These are phyloP conservation scores for Orbilia javanica DNA, from an alignment of 2,329 filamentous ascomycete genomes.

Conservation along the genomic window DNA sequence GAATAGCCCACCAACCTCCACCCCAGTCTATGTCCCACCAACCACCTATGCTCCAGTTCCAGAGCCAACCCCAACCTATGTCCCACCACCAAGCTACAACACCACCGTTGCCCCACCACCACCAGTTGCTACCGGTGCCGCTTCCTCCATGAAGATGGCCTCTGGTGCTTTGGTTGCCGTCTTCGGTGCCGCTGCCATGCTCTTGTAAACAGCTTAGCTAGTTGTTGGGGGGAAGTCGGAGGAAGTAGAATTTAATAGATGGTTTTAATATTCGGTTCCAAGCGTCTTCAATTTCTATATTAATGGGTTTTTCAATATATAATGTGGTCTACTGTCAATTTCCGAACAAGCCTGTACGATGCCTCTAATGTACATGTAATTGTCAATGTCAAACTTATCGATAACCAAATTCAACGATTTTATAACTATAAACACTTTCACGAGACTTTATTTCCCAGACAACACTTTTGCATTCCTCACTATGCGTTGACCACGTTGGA, in stretches of 20 bases:
- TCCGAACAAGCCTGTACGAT: conserved; percentile 45
- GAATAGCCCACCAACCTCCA: conserved; percentile 49
- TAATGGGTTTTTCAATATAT: conserved; percentile 38
- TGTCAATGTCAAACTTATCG: conserved; percentile 56
- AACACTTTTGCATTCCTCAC: background rate
- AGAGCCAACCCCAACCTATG: conserved; percentile 44
- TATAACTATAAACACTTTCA: too few species aligned
- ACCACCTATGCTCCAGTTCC: conserved; percentile 39
- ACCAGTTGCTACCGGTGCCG: conserved; percentile 51
- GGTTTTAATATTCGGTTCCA: conserved; percentile 41
- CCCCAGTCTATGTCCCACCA: conserved; percentile 43
- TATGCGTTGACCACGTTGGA: conserved; percentile 7
- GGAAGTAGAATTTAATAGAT: conserved; percentile 52
- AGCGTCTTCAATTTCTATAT: conserved; percentile 44
- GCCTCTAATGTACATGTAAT: conserved; percentile 57
- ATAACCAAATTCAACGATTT: conserved; percentile 43
- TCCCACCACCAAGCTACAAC: conserved; percentile 54
- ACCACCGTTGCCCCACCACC: conserved; percentile 51
- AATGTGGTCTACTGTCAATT: conserved; percentile 43
- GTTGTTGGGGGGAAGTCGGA: conserved; percentile 15
- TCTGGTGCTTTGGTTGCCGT: conserved; percentile 57
- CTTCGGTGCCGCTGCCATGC: conserved; percentile 58
- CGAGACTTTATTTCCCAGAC: too few species aligned
- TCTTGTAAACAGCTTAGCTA: conserved; percentile 52
- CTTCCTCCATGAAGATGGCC: conserved; percentile 58